These are phyloP conservation scores for Inga oerstediana DNA, from an alignment of 306 rosid genomes.

Conservation along the genomic window DNA sequence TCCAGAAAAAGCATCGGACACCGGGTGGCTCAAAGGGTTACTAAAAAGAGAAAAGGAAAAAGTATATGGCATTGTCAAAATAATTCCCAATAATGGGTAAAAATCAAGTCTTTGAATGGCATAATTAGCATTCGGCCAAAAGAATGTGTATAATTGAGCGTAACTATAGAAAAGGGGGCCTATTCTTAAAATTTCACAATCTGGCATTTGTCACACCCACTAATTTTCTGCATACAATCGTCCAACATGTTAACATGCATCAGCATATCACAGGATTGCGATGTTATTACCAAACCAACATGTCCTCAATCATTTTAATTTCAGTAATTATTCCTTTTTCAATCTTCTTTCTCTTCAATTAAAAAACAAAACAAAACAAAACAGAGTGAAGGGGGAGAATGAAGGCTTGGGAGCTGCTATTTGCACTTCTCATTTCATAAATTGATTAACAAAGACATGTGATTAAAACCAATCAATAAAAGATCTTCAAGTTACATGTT, in stretches of 20 bases:
- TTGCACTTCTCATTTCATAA: not conserved
- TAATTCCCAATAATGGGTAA: not conserved
- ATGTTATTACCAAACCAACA: conserved; percentile 17
- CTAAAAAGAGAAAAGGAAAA: not conserved
- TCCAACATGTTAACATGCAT: conserved; percentile 23
- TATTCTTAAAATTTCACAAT: not conserved
- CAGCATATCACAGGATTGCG: conserved; percentile 8
- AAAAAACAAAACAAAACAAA: too few species aligned
- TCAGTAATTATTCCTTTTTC: not conserved
- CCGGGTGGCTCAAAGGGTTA: too few species aligned
- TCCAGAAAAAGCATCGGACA: too few species aligned
- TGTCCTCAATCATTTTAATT: conserved; percentile 29
- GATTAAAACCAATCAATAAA: not conserved
- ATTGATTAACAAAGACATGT: not conserved
- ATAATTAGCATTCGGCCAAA: not conserved
- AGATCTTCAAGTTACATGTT: not conserved
- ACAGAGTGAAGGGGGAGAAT: not conserved
- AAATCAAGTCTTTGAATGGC: not conserved
- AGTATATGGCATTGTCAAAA: not conserved
- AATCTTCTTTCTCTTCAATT: not conserved
- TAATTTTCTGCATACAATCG: conserved; percentile 28
- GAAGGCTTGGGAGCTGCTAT: not conserved
- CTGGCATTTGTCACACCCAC: conserved; percentile 13
- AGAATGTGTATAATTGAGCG: not conserved
- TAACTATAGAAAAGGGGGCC: not conserved